Percentiles rank a stretch among this genome's conserved stretches.
phyloP scores from a whole-genome alignment of 208 protist species.

The Herpetomonas samuelpessoai region DNA sequence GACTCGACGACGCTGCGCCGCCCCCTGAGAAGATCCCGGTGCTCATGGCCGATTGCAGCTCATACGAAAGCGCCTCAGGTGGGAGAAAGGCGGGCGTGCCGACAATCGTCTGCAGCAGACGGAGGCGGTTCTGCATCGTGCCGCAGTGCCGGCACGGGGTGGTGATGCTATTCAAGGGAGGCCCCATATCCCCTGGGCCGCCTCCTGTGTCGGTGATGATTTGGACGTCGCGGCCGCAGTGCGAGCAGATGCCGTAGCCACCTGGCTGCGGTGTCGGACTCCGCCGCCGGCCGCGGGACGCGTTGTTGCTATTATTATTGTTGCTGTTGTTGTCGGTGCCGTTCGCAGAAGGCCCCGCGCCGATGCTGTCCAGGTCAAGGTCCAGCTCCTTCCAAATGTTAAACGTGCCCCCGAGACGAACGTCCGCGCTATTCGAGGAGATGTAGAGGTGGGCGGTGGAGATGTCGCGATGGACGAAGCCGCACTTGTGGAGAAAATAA shows the following conservation, averaged over 20 bases:
- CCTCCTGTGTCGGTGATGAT: constrained; percentile 15
- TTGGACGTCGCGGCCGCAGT: constrained; percentile 22
- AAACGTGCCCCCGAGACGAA: constrained; percentile 45
- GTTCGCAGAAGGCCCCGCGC: too few species aligned
- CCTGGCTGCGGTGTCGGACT: constrained; percentile 26
- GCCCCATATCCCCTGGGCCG: neutral
- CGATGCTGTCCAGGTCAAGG: neutral
- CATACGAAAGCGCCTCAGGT: constrained; percentile 74
- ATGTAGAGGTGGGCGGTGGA: constrained; percentile 51
- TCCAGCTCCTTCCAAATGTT: neutral
- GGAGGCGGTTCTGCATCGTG: constrained; percentile 30
- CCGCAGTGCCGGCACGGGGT: constrained; percentile 43
- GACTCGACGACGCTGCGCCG: too few species aligned
- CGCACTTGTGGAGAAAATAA: constrained; percentile 60
- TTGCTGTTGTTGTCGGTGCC: constrained; percentile 10
- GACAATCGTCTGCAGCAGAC: constrained; percentile 49
- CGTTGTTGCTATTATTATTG: neutral
- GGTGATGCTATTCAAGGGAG: constrained; percentile 30
- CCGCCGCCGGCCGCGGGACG: constrained; percentile 5
- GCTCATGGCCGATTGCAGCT: constrained; percentile 28
- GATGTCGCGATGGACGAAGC: constrained; percentile 30
- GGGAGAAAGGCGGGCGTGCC: constrained; percentile 76
- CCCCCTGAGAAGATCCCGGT: constrained; percentile 2
- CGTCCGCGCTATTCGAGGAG: constrained; percentile 71
- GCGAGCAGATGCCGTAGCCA: constrained; percentile 25